Evolutionary conservation across 441 rosid species (phyloP).

Genomic region (Melastoma candidum): DNA sequence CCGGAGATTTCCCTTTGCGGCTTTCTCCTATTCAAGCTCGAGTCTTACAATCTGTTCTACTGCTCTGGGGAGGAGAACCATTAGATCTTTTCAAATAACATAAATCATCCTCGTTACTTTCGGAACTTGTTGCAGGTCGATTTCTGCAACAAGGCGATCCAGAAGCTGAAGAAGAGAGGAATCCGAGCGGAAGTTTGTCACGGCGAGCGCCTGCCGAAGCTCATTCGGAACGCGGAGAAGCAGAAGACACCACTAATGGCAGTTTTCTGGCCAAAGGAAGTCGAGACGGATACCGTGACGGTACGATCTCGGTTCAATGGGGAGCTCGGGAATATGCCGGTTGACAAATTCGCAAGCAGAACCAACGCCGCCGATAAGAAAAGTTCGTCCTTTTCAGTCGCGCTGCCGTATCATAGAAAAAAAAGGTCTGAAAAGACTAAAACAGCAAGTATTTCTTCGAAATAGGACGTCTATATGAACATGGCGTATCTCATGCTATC

Average conservation of each 20-base stretch:
- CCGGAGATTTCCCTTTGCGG: conserved; percentile 93
- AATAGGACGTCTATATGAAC: conserved; percentile 10
- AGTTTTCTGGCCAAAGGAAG: conserved; percentile 85
- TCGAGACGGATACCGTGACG: conserved; percentile 53
- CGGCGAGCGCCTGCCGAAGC: conserved; percentile 86
- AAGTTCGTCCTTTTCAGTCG: conserved; percentile 18
- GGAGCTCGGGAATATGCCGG: conserved; percentile 61
- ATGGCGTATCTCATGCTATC: conserved; percentile 17
- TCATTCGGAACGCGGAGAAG: conserved; percentile 82
- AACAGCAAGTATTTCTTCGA: too few species aligned
- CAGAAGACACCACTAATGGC: conserved; percentile 88
- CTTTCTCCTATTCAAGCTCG: conserved; percentile 86
- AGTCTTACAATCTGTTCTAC: conserved; percentile 26
- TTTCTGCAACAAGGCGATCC: conserved; percentile 51
- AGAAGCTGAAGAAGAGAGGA: conserved; percentile 45
- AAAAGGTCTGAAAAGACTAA: too few species aligned
- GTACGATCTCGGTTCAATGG: conserved; percentile 75
- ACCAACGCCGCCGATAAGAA: conserved; percentile 41
- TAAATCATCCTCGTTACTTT: background rate
- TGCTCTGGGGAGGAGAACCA: too few species aligned
- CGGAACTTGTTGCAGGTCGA: conserved; percentile 33
- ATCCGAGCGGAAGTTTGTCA: conserved; percentile 72
- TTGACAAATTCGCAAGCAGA: conserved; percentile 55
- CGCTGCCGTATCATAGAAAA: too few species aligned
- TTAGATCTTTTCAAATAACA: background rate